These are phyloP conservation scores for Arabidopsis arenosa DNA, from an alignment of 345 rosid genomes.

Conservation along the genomic window DNA sequence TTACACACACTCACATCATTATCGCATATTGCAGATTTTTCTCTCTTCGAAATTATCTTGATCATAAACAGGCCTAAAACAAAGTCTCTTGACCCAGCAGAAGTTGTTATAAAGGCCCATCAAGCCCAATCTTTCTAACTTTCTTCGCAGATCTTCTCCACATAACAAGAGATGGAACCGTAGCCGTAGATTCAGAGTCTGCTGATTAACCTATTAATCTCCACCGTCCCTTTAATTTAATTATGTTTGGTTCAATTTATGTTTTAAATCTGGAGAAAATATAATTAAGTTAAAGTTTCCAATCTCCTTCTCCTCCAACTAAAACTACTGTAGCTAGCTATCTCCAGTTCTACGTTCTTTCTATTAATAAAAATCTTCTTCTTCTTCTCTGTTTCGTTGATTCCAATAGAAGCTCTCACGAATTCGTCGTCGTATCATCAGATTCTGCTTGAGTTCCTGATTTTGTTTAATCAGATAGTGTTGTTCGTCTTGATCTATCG, in stretches of 20 bases:
- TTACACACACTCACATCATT: not conserved
- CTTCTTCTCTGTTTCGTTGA: constrained; percentile 35
- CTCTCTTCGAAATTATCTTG: not conserved
- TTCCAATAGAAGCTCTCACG: constrained; percentile 25
- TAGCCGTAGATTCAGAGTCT: constrained; percentile 36
- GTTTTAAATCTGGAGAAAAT: not conserved
- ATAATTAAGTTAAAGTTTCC: constrained; percentile 26
- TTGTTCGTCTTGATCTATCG: constrained; percentile 11
- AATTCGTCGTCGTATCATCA: constrained; percentile 1
- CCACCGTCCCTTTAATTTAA: constrained; percentile 1
- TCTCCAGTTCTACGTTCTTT: constrained; percentile 20
- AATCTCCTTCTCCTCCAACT: constrained; percentile 34
- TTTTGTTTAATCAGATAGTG: not conserved
- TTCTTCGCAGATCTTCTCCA: constrained; percentile 24
- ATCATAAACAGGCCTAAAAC: not conserved
- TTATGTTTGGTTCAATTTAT: not conserved
- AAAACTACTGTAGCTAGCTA: constrained; percentile 31
- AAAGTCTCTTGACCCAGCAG: not conserved
- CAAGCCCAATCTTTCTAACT: not conserved
- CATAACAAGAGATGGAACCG: not conserved
- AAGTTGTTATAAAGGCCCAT: constrained; percentile 27
- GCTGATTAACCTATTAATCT: constrained; percentile 22
- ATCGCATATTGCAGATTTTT: constrained; percentile 32
- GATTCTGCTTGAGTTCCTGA: constrained; percentile 5
- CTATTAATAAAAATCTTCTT: not conserved